Evolutionary conservation across 2,329 filamentous ascomycete genomes (phyloP), one percentile per base, ranked within the genome.

Genomic region (Plenodomus biglobosus): DNA sequence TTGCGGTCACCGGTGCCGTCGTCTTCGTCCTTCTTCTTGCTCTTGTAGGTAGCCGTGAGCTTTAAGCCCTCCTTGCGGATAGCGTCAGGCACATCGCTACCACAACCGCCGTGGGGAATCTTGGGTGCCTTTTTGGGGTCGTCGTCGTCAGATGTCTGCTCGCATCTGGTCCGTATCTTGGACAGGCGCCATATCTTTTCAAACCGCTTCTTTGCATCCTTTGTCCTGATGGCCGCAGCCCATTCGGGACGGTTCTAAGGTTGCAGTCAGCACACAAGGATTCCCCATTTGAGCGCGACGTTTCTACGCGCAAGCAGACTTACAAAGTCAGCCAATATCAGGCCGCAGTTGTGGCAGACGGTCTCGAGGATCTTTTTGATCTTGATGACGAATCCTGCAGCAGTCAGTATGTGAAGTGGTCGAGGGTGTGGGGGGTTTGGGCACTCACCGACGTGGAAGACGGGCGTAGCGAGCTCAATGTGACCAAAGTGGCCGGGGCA

Each of bases 301-400:
- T 80, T 75, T 76, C 79, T 80, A n/a, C n/a, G 74, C 75, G 71
- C 68, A 72, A 78, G 78, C 79, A 80, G 79, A 95, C 92, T 90
- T 86, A 97, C 92, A 86, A 90, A 89, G 83, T 97, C 92, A 77
- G 91, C 87, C 80, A 96, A 84, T 71, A 97, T 90, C 80, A 94
- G 95, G 77, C 92, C 92, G 81, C 95, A 99, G 75, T 95, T 96
- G 78, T 96, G 92, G 82, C 95, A 99, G 74, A 99, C 92, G 64
- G 92, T 94, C 82, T 99, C 95, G 74, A 99, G 80, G 65, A 99
- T 85, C 81, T 97, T 99, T 82, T 99, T 99, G 76, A 96, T 92
- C 80, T 97, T 97, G 74, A 90, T 95, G 78, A 99, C 88, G 76
- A 96, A 99, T 67, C 94, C 94, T 79, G 80, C 1, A 17, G 2